phyloP scores from a whole-genome alignment of 2,329 filamentous ascomycete genomes.

The Scedosporium apiospermum region DNA sequence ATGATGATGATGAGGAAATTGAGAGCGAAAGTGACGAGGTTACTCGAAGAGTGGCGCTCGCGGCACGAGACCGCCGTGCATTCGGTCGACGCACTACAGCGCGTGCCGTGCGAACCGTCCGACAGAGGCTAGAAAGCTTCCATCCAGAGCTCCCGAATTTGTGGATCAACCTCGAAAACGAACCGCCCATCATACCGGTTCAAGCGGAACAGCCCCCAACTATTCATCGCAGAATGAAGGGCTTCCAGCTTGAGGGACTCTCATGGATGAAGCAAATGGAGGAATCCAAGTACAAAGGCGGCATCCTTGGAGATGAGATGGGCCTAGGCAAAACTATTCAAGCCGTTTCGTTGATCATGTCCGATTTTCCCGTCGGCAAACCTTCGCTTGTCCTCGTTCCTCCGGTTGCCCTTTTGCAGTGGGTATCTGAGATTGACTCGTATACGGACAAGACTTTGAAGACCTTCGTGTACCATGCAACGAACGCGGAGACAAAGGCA shows the following conservation, averaged over 20 bases:
- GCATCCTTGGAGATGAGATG: slow-evolving; percentile 94
- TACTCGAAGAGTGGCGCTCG: not conserved
- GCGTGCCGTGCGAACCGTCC: slow-evolving; percentile 11
- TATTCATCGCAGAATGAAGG: slow-evolving; percentile 79
- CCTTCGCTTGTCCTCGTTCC: slow-evolving; percentile 85
- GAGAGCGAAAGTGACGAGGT: not conserved
- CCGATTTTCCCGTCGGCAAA: slow-evolving; percentile 75
- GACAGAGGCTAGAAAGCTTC: slow-evolving; percentile 25
- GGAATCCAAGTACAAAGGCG: slow-evolving; percentile 73
- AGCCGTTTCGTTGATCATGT: slow-evolving; percentile 96
- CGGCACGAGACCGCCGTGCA: slow-evolving; percentile 21
- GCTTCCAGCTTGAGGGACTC: slow-evolving; percentile 87
- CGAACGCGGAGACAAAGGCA: slow-evolving; percentile 72
- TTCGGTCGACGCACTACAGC: slow-evolving; percentile 18
- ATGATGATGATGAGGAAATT: not conserved
- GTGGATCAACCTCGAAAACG: slow-evolving; percentile 68
- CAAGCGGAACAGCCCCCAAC: slow-evolving; percentile 44
- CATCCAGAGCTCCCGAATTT: slow-evolving; percentile 76
- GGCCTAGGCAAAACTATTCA: slow-evolving; percentile 98
- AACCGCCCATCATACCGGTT: slow-evolving; percentile 53
- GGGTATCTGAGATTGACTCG: slow-evolving; percentile 70
- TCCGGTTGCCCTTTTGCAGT: slow-evolving; percentile 91
- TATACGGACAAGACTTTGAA: slow-evolving; percentile 85
- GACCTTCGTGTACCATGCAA: slow-evolving; percentile 83
- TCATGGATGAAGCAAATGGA: slow-evolving; percentile 95